Base-by-base conservation (phyloP, 106 monocot genomes). In the Dendrobium chrysotoxum region DNA sequence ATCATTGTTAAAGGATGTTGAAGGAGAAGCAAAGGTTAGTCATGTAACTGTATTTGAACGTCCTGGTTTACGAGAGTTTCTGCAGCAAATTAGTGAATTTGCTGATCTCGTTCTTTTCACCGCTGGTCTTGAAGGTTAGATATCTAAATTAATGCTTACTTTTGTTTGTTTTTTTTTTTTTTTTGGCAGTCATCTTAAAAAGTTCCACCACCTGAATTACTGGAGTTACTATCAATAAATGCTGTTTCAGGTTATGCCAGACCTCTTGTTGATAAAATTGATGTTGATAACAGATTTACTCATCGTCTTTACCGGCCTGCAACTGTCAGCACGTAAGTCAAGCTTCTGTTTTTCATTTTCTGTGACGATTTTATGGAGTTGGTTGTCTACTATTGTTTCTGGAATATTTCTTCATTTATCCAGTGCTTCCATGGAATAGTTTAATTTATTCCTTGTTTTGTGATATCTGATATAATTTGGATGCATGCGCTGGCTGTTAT, bases 51-150 rank as follows among this genome's bases (percentile, higher is more conserved):
- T 89, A 61, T 89, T 89, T 80, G 89, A 89, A 38, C 83, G 89
- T 8, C 89, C 86, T 78, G 89, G 89, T 76, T 81, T 89, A 70
- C 79, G 81, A 40, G 89, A 89, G 41, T 89, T 89, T 47, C 76
- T 89, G 53, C 80, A 79, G 35, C 68, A 82, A 81, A 83, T 78
- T 72, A 86, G 81, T 79, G 85, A 89, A 61, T 89, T 89, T 82
- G 86, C 86, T 31, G 81, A 89, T 79, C 79, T 89, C 35, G 75
- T 89, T 76, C 84, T 89, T 28, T 89, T 89, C 55, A 89, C 89
- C 28, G 89, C 89, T 80, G 91, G 91, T 45, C 85, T 91, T 57
- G 91, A 91, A 91, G 88, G 91, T 88, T 31, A 31, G 20, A 12
- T 45, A 44, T 26, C 40, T 79, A 26, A 45, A 26, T 68, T 70